A percentile compares a stretch with the other conserved stretches of the same genome.
These are phyloP conservation scores for Candida coquimbonensis DNA, from an alignment of 805 yeast species.

Conservation along the genomic window DNA sequence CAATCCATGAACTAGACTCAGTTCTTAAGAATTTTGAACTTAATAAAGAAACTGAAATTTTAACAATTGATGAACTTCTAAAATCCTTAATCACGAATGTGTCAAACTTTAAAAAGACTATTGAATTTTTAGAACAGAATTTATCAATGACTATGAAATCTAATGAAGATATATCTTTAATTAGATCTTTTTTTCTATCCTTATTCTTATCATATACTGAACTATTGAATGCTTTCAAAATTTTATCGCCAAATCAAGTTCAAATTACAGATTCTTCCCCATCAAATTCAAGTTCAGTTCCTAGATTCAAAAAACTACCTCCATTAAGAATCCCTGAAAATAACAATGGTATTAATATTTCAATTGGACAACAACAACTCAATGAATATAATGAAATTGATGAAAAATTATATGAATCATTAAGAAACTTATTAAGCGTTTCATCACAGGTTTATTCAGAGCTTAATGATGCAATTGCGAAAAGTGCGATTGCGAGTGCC, in stretches of 20 bases:
- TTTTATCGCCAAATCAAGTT: conserved; percentile 22
- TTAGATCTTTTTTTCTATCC: conserved; percentile 56
- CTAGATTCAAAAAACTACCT: conserved; percentile 16
- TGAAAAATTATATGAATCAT: conserved; percentile 56
- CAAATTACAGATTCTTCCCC: background rate
- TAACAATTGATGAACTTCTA: conserved; percentile 29
- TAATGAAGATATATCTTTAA: conserved; percentile 55
- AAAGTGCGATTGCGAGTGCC: conserved; percentile 52
- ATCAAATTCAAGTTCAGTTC: conserved; percentile 5
- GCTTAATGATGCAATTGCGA: conserved; percentile 58
- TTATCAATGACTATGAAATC: conserved; percentile 38
- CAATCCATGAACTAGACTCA: conserved; percentile 51
- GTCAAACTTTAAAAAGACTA: conserved; percentile 44
- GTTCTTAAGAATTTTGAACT: conserved; percentile 43
- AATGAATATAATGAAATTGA: conserved; percentile 48
- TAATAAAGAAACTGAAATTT: conserved; percentile 12
- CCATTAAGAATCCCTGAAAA: conserved; percentile 20
- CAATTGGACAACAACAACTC: conserved; percentile 19
- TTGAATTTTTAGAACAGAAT: conserved; percentile 41
- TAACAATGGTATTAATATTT: background rate
- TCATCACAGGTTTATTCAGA: conserved; percentile 78
- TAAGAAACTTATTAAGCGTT: conserved; percentile 53
- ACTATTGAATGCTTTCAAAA: conserved; percentile 56
- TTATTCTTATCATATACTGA: conserved; percentile 60
- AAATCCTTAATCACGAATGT: conserved; percentile 31